Base-by-base conservation (phyloP, 768 basidiomycete species). In the Tylopilus vinaceipallidus region DNA sequence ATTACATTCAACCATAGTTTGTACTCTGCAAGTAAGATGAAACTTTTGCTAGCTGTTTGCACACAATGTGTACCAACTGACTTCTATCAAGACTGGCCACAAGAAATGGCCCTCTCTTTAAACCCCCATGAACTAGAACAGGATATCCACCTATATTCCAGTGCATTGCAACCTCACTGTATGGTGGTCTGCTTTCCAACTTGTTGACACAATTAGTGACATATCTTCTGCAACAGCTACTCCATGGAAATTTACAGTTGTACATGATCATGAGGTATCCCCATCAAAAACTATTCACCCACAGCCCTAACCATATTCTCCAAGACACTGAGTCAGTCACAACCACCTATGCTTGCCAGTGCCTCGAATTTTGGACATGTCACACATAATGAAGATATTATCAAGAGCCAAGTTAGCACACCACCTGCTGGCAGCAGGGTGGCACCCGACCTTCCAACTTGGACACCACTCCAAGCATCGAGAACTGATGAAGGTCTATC, bases 391-490 rank as follows among this genome's bases (percentile, higher is more conserved):
- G 27, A 27, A 24, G 32, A 34, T 30, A 20, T 27, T 20, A 27
- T 34, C 26, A 26, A 27, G 32, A 34, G 36, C 26, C 33, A 33
- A 6, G 14, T 26, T 41, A 6, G 20, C 37, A 12, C 41, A 29
- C 20, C 49, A 29, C 6, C 6, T 29, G 27, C 6, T 29, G 12
- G 27, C 17, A 50, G 29, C 39, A 50, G 22, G 12, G n/a, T 3
- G 24, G 11, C 8, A 37, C 10, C 16, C 54, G 63, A 65, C 33
- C 53, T 63, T 39, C 63, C 62, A 32, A 47, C 63, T 5, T 64
- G 62, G 62, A 64, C 62, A 17, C 49, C 59, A 33, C 37, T 56
- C 1, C 49, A 30, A 12, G 20, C 32, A 45, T 11, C 13, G 1
- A 40, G 19, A 43, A 42, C 29, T 29, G 45, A 47, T 29, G 44